A percentile compares a stretch with the other conserved stretches of the same genome.
phyloP scores from a whole-genome alignment of 768 basidiomycete species.

The Tulasnella sp. region DNA sequence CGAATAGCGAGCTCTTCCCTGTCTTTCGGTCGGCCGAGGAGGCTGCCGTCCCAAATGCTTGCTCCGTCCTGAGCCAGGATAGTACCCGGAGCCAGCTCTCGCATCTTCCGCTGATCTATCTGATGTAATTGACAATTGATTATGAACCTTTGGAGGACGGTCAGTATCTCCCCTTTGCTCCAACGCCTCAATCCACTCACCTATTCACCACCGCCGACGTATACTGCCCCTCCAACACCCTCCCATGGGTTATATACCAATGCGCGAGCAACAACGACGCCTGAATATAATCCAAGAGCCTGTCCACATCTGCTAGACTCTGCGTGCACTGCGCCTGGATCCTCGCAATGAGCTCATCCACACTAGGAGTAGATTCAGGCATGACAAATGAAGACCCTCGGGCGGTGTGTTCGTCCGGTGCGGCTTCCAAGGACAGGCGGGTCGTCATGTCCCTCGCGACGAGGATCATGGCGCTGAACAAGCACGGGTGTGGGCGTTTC shows the following conservation, averaged over 20 bases:
- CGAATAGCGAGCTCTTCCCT: background rate
- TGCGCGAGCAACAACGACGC: conserved; percentile 10
- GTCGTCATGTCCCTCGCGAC: background rate
- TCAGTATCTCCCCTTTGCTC: background rate
- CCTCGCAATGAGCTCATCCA: background rate
- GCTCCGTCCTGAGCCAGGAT: background rate
- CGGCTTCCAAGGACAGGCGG: background rate
- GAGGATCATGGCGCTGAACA: background rate
- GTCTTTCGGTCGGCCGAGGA: background rate
- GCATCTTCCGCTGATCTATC: background rate
- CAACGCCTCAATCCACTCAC: background rate
- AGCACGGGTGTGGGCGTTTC: background rate
- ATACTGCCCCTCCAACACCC: conserved; percentile 8
- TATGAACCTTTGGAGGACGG: background rate
- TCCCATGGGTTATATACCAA: background rate
- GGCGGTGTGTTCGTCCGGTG: background rate
- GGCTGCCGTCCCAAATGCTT: background rate
- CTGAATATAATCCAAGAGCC: conserved; percentile 5
- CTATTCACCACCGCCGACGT: background rate
- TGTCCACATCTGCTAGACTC: background rate
- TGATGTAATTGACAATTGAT: conserved; percentile 2
- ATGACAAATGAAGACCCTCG: background rate
- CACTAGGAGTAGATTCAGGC: background rate
- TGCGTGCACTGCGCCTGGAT: background rate
- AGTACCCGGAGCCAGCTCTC: background rate